A percentile compares a stretch with the other conserved stretches of the same genome.
Evolutionary conservation across 768 basidiomycete species (phyloP).

Genomic region (Paxillus involutus): DNA sequence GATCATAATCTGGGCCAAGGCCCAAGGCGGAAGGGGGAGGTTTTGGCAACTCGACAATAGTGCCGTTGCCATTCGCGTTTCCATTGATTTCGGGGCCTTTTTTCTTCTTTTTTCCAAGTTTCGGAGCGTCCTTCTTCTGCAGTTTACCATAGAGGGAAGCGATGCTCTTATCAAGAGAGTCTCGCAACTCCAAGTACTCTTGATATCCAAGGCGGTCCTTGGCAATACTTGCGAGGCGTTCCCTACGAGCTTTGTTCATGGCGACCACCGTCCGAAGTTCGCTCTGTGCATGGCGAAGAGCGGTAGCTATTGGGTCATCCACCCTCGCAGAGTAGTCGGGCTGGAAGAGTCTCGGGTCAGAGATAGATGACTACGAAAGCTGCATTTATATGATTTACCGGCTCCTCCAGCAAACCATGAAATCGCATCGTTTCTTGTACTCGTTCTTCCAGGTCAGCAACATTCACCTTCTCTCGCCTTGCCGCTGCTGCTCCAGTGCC

Average conservation of each 20-base stretch:
- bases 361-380: conserved; percentile 9
- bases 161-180: conserved; percentile 86
- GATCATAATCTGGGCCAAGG: conserved; percentile 66
- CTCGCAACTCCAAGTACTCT: conserved; percentile 84
- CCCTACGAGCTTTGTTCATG: conserved; percentile 82
- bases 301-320: conserved; percentile 92
- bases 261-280: conserved; percentile 75
- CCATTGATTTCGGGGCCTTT: conserved; percentile 42
- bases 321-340: conserved; percentile 76
- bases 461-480: conserved; percentile 71
- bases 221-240: conserved; percentile 70
- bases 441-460: conserved; percentile 74
- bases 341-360: conserved; percentile 36
- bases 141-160: conserved; percentile 70
- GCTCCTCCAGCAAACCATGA: conserved; percentile 66
- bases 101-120: conserved; percentile 74
- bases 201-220: conserved; percentile 87
- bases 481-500: conserved; percentile 79
- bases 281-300: conserved; percentile 84
- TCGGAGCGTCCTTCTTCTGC: conserved; percentile 78
- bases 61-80: conserved; percentile 31
- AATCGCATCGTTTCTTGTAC: conserved; percentile 75
- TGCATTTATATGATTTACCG: conserved; percentile 50
- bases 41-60: conserved; percentile 40
- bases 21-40: conserved; percentile 75